A percentile compares a stretch with the other conserved stretches of the same genome.
Conservation (phyloP, 768 basidiomycete species). For the Podaxis sp. region DNA sequence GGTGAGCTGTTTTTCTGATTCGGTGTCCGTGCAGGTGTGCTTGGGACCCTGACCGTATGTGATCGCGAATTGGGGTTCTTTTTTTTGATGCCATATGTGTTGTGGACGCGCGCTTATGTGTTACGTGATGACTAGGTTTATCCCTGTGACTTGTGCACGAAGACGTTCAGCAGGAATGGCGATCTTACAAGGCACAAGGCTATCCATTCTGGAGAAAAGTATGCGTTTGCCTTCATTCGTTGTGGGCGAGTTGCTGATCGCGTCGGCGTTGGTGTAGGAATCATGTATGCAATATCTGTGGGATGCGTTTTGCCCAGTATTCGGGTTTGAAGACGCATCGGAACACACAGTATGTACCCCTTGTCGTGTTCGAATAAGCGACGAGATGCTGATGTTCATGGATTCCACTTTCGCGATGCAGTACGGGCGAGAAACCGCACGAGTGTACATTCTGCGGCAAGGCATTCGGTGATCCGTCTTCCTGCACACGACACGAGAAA, state of each 20-base stretch:
- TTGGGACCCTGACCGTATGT: neutral
- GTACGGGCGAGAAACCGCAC: slow-evolving; percentile 53
- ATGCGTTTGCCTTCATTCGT: slow-evolving; percentile 6
- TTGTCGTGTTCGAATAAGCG: neutral
- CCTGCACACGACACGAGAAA: slow-evolving; percentile 61
- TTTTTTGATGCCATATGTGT: slow-evolving; percentile 1
- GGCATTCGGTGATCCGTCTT: slow-evolving; percentile 70
- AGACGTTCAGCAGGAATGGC: slow-evolving; percentile 53
- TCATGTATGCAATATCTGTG: slow-evolving; percentile 50
- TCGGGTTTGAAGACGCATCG: slow-evolving; percentile 62
- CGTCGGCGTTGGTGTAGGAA: slow-evolving; percentile 37
- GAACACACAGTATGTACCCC: slow-evolving; percentile 61
- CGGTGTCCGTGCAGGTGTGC: neutral
- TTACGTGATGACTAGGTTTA: slow-evolving; percentile 8
- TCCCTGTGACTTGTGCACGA: slow-evolving; percentile 45
- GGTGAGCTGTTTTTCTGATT: neutral
- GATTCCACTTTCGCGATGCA: slow-evolving; percentile 21
- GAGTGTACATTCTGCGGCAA: slow-evolving; percentile 48
- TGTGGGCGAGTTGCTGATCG: neutral
- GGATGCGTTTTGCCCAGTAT: slow-evolving; percentile 56
- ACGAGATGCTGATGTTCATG: neutral
- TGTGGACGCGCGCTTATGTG: slow-evolving; percentile 21
- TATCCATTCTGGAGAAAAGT: slow-evolving; percentile 55
- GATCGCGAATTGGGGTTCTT: neutral
- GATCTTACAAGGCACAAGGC: slow-evolving; percentile 60